Evolutionary conservation across 2,329 filamentous ascomycete species (phyloP).

Genomic region (Metarhizium guizhouense): DNA sequence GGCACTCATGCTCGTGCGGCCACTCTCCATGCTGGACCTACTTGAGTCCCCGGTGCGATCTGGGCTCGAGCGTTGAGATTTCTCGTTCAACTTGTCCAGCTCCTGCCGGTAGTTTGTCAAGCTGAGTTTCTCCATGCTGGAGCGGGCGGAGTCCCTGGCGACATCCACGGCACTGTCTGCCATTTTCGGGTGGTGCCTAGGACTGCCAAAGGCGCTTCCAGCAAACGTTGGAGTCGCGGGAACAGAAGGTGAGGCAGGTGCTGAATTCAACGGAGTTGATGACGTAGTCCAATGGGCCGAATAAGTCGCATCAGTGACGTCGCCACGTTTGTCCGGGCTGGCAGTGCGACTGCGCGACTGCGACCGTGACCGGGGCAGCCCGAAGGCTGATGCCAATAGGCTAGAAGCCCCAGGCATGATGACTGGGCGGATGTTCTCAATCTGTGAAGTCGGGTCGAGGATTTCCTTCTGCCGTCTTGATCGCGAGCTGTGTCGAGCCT

Average conservation of each 20-base stretch:
- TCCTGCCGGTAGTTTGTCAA: constrained; percentile 14
- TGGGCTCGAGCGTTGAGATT: constrained; percentile 15
- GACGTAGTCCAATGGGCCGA: constrained; percentile 5
- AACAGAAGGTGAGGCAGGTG: constrained; percentile 8
- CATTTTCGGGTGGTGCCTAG: constrained; percentile 16
- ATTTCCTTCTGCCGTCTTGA: background rate
- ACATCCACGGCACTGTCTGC: constrained; percentile 25
- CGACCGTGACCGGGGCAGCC: constrained; percentile 19
- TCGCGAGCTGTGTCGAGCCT: background rate
- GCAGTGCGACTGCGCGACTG: constrained; percentile 9
- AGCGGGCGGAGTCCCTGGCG: constrained; percentile 17
- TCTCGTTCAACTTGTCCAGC: constrained; percentile 10
- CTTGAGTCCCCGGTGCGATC: constrained; percentile 17
- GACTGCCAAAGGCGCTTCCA: constrained; percentile 12
- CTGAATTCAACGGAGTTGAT: constrained; percentile 7
- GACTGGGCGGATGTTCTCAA: background rate
- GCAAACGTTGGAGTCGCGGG: background rate
- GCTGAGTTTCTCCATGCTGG: constrained; percentile 18
- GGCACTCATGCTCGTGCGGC: constrained; percentile 25
- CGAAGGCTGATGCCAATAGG: constrained; percentile 25
- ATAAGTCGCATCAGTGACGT: constrained; percentile 9
- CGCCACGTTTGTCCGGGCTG: constrained; percentile 8
- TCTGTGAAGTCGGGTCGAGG: background rate
- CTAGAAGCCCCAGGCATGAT: constrained; percentile 20
- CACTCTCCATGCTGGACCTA: constrained; percentile 21